Percentiles rank a stretch among this genome's conserved stretches.
phyloP scores from a whole-genome alignment of 2,329 filamentous ascomycete species.

The Elsinoe batatas region DNA sequence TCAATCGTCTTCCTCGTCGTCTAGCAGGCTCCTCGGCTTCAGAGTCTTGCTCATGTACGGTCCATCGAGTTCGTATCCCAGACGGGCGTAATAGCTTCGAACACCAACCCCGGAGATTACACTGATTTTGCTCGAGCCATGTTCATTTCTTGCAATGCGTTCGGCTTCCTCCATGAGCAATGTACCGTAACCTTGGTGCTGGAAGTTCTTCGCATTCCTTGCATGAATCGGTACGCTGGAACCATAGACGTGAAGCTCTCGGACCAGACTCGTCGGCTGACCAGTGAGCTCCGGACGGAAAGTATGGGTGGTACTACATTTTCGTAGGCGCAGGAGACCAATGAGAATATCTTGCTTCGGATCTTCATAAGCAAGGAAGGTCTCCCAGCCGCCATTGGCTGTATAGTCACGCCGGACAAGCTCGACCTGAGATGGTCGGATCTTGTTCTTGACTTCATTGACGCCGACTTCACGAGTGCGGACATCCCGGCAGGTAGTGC shows the following conservation, averaged over 20 bases:
- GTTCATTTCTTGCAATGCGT: constrained; percentile 86
- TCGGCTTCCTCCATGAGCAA: constrained; percentile 97
- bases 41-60: constrained; percentile 51
- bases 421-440: constrained; percentile 90
- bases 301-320: constrained; percentile 84
- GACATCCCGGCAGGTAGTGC: constrained; percentile 91
- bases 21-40: constrained; percentile 14
- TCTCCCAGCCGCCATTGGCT: constrained; percentile 97
- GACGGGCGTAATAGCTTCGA: constrained; percentile 82
- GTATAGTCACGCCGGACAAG: constrained; percentile 87
- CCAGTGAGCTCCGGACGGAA: constrained; percentile 78
- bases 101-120: constrained; percentile 98
- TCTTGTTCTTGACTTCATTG: constrained; percentile 99
- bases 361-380: constrained; percentile 94
- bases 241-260: constrained; percentile 93
- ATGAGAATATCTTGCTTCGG: constrained; percentile 98
- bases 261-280: constrained; percentile 83
- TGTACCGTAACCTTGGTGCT: constrained; percentile 95
- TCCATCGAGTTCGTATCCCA: constrained; percentile 90
- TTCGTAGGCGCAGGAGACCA: constrained; percentile 74
- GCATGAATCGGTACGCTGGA: constrained; percentile 96
- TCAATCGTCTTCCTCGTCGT: constrained; percentile 20
- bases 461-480: constrained; percentile 94
- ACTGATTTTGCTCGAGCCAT: constrained; percentile 86
- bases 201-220: constrained; percentile 89